Percentiles rank a stretch among this genome's conserved stretches.
Evolutionary conservation across 108 stramenopile species (phyloP).

Genomic region (Bacterosira constricta): DNA sequence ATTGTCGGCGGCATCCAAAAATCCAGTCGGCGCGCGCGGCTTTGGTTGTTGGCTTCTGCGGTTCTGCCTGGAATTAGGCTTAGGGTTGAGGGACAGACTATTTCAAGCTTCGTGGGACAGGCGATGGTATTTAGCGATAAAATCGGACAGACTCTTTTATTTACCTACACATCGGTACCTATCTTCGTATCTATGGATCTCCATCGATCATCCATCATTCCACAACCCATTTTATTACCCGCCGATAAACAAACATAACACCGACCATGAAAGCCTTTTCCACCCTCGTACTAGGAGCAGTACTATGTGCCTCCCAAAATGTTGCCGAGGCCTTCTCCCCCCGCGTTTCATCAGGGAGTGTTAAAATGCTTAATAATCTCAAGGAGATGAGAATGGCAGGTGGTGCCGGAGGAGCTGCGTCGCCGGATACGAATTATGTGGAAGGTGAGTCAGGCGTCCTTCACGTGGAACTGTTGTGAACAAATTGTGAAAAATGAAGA

Average conservation of each 20-base stretch:
- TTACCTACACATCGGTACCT: too few species aligned
- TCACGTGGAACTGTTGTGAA: constrained; percentile 10
- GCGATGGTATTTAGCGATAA: too few species aligned
- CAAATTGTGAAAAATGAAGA: constrained; percentile 21
- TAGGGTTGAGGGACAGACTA: too few species aligned
- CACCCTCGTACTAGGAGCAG: constrained; percentile 20
- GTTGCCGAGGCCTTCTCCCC: constrained; percentile 34
- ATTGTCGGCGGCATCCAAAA: too few species aligned
- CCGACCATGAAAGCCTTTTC: constrained; percentile 32
- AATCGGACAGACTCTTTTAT: too few species aligned
- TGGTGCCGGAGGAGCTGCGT: constrained; percentile 21
- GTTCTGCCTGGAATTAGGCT: too few species aligned
- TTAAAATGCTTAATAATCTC: constrained; percentile 25
- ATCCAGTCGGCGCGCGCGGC: too few species aligned
- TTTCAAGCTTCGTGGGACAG: too few species aligned
- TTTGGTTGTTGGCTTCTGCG: too few species aligned
- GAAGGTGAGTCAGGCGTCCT: constrained; percentile 6
- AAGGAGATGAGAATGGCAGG: constrained; percentile 37
- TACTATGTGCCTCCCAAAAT: constrained; percentile 19
- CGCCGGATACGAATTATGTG: constrained; percentile 23
- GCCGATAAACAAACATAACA: not conserved
- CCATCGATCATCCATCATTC: too few species aligned
- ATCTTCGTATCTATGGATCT: too few species aligned
- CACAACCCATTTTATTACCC: too few species aligned
- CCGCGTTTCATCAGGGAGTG: constrained; percentile 8